Conservation (phyloP, 306 rosid genomes). For the Canavalia ensiformis region DNA sequence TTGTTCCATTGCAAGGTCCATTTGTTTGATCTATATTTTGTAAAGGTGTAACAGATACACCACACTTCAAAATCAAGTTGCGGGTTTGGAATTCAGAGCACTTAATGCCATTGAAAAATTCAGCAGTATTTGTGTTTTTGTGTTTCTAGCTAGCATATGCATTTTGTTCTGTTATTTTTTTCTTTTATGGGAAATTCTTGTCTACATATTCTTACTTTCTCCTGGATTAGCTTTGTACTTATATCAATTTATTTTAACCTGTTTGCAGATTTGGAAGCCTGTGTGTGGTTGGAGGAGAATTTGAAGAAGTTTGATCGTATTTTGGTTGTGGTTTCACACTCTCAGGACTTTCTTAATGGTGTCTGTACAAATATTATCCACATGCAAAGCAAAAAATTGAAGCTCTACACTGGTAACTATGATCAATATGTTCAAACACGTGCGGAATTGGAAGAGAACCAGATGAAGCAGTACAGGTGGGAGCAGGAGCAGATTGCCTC, state of each 20-base stretch:
- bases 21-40: too few relatives aligned
- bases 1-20: too few relatives aligned
- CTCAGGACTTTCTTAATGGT: slow-evolving; percentile 96
- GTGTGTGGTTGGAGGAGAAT: slow-evolving; percentile 98
- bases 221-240: background rate
- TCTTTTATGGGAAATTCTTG: background rate
- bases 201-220: background rate
- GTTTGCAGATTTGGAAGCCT: slow-evolving; percentile 71
- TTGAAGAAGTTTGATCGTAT: slow-evolving; percentile 94
- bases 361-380: slow-evolving; percentile 98
- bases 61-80: too few relatives aligned
- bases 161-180: background rate
- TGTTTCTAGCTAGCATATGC: background rate
- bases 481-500: slow-evolving; percentile 95
- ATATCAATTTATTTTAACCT: background rate
- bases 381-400: slow-evolving; percentile 87
- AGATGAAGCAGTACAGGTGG: slow-evolving; percentile 98
- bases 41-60: too few relatives aligned
- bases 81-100: too few relatives aligned
- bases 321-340: slow-evolving; percentile 92
- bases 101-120: too few relatives aligned
- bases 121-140: too few relatives aligned
- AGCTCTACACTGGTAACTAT: slow-evolving; percentile 85
- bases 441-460: slow-evolving; percentile 93
- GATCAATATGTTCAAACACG: slow-evolving; percentile 98